Evolutionary conservation across 371 early-diverging fungal species (phyloP).

Genomic region (Blastocladiella emersonii): DNA sequence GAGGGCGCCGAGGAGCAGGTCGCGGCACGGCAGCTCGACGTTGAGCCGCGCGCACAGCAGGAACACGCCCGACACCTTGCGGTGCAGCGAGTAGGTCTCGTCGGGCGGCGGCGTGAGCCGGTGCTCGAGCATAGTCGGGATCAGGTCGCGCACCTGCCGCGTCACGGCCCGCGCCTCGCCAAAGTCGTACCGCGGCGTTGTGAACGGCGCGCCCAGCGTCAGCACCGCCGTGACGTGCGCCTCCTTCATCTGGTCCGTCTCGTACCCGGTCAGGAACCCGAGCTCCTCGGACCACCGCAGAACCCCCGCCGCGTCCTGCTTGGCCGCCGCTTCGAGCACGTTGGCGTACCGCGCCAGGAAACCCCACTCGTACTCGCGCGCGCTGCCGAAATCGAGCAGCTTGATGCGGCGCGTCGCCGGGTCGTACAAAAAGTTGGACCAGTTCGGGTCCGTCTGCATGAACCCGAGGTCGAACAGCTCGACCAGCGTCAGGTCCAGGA

Average conservation of each 20-base stretch:
- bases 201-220: constrained; percentile 77
- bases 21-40: background rate
- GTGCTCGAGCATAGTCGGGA: constrained; percentile 87
- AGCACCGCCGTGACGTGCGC: constrained; percentile 84
- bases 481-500: constrained; percentile 67
- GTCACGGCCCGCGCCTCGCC: constrained; percentile 59
- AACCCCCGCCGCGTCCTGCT: constrained; percentile 57
- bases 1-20: background rate
- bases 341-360: constrained; percentile 65
- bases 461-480: constrained; percentile 84
- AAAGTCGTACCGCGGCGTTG: constrained; percentile 54
- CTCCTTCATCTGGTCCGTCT: constrained; percentile 67
- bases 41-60: constrained; percentile 53
- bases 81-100: constrained; percentile 87
- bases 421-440: constrained; percentile 92
- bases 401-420: constrained; percentile 44
- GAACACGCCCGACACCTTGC: constrained; percentile 87
- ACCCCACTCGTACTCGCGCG: constrained; percentile 56
- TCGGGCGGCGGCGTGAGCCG: constrained; percentile 93
- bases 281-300: constrained; percentile 59
- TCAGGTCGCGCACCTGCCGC: constrained; percentile 59
- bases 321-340: constrained; percentile 58
- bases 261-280: constrained; percentile 87
- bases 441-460: constrained; percentile 98
- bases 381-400: constrained; percentile 89